phyloP scores from a whole-genome alignment of 1,284 basidiomycete species.

The Neolentinus lepideus region DNA sequence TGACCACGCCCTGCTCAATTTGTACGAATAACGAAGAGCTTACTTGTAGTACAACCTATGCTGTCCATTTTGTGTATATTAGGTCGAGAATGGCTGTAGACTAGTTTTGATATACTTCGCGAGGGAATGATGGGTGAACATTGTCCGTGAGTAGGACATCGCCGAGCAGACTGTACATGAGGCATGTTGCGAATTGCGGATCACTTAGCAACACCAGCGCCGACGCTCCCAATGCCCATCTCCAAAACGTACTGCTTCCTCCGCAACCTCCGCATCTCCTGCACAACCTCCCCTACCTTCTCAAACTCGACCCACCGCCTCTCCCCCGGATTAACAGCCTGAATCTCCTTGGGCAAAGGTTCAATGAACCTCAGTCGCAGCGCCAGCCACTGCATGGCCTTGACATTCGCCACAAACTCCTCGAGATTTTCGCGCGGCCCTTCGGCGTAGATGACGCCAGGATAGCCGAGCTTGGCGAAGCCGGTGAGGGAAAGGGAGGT shows the following conservation, averaged over 20 bases:
- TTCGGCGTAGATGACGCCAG: slow-evolving; percentile 66
- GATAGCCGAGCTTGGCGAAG: slow-evolving; percentile 70
- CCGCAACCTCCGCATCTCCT: slow-evolving; percentile 53
- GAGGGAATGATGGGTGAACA: too few species aligned
- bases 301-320: slow-evolving; percentile 50
- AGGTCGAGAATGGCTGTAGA: too few species aligned
- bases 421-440: slow-evolving; percentile 45
- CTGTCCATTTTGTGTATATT: too few species aligned
- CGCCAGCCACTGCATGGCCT: slow-evolving; percentile 75
- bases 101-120: too few species aligned
- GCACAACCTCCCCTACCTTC: slow-evolving; percentile 64
- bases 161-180: not conserved
- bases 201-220: slow-evolving; percentile 2
- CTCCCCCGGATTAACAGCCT: slow-evolving; percentile 2
- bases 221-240: slow-evolving; percentile 54
- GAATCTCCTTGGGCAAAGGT: slow-evolving; percentile 17
- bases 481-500: slow-evolving; percentile 49
- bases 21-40: too few species aligned
- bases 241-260: slow-evolving; percentile 51
- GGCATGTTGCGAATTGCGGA: not conserved
- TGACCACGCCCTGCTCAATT: too few species aligned
- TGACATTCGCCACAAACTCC: slow-evolving; percentile 61
- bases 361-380: slow-evolving; percentile 58
- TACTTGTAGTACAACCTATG: too few species aligned
- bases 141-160: too few species aligned